Percentiles rank a stretch among this genome's conserved stretches.
Evolutionary conservation across 1,284 basidiomycete species (phyloP).

Genomic region (Rhizoctonia solani): DNA sequence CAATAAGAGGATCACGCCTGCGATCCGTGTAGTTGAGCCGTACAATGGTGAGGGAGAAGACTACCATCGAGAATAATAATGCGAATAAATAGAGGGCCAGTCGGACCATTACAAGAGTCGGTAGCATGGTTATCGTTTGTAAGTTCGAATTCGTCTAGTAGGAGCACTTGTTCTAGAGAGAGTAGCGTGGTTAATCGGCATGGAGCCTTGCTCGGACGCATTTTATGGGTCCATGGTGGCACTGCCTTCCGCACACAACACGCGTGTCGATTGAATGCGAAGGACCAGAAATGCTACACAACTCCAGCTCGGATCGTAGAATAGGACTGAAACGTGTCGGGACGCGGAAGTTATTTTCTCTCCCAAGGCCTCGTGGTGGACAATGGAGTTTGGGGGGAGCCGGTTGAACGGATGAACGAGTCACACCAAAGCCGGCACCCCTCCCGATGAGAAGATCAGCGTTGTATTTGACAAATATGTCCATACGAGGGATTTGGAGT

Average conservation of each 20-base stretch:
- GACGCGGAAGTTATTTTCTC: background rate
- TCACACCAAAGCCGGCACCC: background rate
- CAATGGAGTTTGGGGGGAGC: background rate
- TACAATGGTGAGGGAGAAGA: conserved; percentile 26
- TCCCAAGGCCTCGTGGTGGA: background rate
- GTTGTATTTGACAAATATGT: background rate
- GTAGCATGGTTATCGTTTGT: conserved; percentile 4
- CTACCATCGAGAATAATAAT: conserved; percentile 17
- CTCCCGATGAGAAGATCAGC: conserved; percentile 3
- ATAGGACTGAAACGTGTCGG: background rate
- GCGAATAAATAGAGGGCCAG: conserved; percentile 9
- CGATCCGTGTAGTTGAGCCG: conserved; percentile 21
- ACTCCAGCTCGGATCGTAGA: background rate
- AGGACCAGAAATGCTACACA: background rate
- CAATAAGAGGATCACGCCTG: conserved; percentile 13
- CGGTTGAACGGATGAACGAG: background rate
- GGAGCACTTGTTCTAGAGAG: background rate
- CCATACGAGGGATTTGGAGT: background rate
- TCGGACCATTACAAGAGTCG: background rate
- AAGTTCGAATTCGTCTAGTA: background rate
- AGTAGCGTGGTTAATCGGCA: background rate
- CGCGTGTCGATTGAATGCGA: conserved; percentile 7
- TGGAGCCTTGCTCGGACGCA: background rate
- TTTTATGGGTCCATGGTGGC: conserved; percentile 9
- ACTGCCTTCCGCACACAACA: conserved; percentile 23